Conservation (phyloP, 2,329 filamentous ascomycete genomes). For the Stagonosporopsis vannaccii region DNA sequence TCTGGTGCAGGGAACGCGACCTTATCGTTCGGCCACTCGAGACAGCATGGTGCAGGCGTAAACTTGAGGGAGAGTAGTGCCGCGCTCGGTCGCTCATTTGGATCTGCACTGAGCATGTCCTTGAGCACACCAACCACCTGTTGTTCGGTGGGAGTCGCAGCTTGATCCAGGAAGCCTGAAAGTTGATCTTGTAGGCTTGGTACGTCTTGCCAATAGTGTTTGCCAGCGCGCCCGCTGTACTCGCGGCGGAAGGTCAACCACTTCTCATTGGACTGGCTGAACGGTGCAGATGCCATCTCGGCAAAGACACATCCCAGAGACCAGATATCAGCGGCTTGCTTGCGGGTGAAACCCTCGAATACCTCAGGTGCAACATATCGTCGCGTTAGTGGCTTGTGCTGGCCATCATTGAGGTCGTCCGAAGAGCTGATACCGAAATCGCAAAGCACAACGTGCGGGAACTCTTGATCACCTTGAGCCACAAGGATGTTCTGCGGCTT, state of each 20-base stretch:
- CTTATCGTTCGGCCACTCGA: constrained; percentile 47
- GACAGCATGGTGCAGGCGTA: constrained; percentile 47
- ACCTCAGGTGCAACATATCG: constrained; percentile 49
- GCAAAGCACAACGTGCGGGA: constrained; percentile 46
- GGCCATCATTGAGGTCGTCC: constrained; percentile 26
- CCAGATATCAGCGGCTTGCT: constrained; percentile 76
- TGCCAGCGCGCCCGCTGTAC: constrained; percentile 40
- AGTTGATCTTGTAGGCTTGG: constrained; percentile 38
- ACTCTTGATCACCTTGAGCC: constrained; percentile 36
- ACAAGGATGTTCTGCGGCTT: constrained; percentile 51
- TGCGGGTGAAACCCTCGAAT: constrained; percentile 35
- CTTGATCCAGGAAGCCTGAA: constrained; percentile 29
- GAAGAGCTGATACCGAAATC: constrained; percentile 49
- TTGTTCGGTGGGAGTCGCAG: constrained; percentile 29
- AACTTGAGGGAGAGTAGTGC: constrained; percentile 42
- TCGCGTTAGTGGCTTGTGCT: constrained; percentile 39
- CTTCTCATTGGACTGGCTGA: constrained; percentile 30
- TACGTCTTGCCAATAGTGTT: constrained; percentile 48
- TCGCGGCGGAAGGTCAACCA: constrained; percentile 39
- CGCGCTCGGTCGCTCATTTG: constrained; percentile 41
- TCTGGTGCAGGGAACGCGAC: constrained; percentile 41
- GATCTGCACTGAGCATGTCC: constrained; percentile 41
- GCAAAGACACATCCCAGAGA: constrained; percentile 94
- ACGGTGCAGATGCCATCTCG: constrained; percentile 75
- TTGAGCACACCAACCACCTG: constrained; percentile 40